Conservation (phyloP, 176 grass and related monocot genomes). For the Triticum timopheevii region DNA sequence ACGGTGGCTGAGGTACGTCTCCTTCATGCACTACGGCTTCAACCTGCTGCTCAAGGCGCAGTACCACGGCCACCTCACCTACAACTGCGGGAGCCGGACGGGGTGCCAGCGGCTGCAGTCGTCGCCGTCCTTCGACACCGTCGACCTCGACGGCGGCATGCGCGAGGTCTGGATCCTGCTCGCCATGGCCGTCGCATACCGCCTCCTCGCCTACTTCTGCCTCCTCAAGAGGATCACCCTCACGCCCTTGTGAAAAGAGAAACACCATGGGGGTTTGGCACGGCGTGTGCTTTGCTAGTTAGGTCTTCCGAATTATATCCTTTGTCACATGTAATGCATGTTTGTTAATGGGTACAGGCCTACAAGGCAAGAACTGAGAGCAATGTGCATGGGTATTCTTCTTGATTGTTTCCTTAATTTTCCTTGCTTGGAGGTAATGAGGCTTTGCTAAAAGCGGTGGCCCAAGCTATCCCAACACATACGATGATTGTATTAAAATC, state of each 20-base stretch:
- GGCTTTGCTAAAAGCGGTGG: too few relatives aligned
- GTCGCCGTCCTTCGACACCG: conserved; percentile 80
- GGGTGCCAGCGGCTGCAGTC: conserved; percentile 71
- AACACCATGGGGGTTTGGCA: background rate
- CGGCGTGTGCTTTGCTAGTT: conserved; percentile 5
- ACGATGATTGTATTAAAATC: too few relatives aligned
- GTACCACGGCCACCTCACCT: conserved; percentile 71
- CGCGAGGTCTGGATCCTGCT: conserved; percentile 73
- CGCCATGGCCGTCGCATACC: conserved; percentile 75
- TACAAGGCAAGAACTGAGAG: background rate
- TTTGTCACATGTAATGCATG: background rate
- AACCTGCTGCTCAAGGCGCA: conserved; percentile 84
- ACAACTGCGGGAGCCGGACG: conserved; percentile 51
- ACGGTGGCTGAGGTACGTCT: conserved; percentile 80
- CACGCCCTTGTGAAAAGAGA: conserved; percentile 44
- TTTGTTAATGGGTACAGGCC: background rate
- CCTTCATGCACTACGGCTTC: conserved; percentile 93
- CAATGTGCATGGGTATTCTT: background rate
- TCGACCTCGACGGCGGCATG: conserved; percentile 61
- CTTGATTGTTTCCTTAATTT: background rate
- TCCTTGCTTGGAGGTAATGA: background rate
- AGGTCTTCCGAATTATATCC: background rate
- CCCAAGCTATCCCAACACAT: too few relatives aligned
- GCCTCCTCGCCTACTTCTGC: conserved; percentile 76
- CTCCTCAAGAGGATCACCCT: conserved; percentile 65